Conservation (phyloP, 495 filamentous ascomycete genomes). For the Glonium stellatum region DNA sequence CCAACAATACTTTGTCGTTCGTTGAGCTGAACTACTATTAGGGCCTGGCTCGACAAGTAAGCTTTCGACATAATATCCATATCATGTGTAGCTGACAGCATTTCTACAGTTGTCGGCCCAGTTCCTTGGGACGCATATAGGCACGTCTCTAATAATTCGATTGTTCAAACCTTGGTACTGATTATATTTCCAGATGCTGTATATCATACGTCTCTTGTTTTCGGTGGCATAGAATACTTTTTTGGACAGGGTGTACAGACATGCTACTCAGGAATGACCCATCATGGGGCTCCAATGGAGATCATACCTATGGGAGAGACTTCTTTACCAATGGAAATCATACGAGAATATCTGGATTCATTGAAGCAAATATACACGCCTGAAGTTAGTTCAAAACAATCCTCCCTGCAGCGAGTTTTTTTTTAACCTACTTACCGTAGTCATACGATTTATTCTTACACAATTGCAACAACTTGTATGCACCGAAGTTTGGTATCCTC, state of each 20-base stretch:
- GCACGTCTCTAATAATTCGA: neutral
- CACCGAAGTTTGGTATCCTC: neutral
- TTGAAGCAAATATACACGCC: slow-evolving; percentile 74
- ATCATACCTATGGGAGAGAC: slow-evolving; percentile 66
- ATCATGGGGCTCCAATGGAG: slow-evolving; percentile 80
- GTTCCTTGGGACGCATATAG: slow-evolving; percentile 37
- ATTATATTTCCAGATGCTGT: slow-evolving; percentile 56
- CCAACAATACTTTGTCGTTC: neutral
- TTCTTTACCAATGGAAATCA: slow-evolving; percentile 71
- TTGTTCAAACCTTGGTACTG: slow-evolving; percentile 19
- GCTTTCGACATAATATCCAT: neutral
- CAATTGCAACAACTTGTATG: slow-evolving; percentile 91
- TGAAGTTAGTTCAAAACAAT: slow-evolving; percentile 48
- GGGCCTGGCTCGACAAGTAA: slow-evolving; percentile 15
- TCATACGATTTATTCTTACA: slow-evolving; percentile 84
- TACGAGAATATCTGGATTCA: slow-evolving; percentile 83
- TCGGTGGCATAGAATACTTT: slow-evolving; percentile 69
- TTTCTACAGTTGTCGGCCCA: slow-evolving; percentile 18
- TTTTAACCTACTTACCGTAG: slow-evolving; percentile 35
- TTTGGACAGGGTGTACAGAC: slow-evolving; percentile 73
- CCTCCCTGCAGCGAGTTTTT: neutral
- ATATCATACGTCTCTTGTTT: slow-evolving; percentile 84
- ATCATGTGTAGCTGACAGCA: neutral
- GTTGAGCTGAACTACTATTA: slow-evolving; percentile 5
- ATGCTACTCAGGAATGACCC: slow-evolving; percentile 70